Evolutionary conservation across 306 rosid species (phyloP).

Genomic region (Hippophae tibetana): DNA sequence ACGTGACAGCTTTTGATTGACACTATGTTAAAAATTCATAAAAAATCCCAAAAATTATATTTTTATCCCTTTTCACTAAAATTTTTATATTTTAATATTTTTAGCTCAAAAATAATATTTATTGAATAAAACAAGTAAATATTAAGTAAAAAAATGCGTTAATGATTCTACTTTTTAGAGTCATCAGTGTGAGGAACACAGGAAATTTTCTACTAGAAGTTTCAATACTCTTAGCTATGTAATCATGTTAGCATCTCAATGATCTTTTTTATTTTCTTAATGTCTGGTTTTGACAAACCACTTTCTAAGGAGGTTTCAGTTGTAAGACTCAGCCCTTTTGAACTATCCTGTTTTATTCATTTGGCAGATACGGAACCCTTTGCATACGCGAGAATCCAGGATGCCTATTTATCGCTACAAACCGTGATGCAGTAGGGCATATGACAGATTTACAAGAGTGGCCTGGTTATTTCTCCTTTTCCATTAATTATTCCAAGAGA

Average conservation of each 20-base stretch:
- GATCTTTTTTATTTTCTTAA: background rate
- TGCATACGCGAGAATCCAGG: conserved; percentile 95
- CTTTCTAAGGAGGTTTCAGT: background rate
- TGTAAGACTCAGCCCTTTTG: background rate
- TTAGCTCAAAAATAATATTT: no score
- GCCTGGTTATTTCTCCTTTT: conserved; percentile 52
- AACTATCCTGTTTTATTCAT: conserved; percentile 7
- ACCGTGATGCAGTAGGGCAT: conserved; percentile 80
- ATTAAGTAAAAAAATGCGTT: no score
- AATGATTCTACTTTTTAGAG: no score
- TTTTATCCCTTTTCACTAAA: no score
- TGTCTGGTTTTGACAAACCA: background rate
- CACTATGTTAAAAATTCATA: no score
- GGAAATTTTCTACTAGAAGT: no score
- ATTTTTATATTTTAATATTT: no score
- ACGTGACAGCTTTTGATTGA: no score
- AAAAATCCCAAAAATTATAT: no score
- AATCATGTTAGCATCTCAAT: background rate
- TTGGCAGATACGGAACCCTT: conserved; percentile 76
- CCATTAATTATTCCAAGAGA: conserved; percentile 11
- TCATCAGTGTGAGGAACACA: no score
- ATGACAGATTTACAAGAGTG: conserved; percentile 77
- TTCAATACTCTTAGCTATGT: no score
- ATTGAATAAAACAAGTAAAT: no score
- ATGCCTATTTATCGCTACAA: conserved; percentile 92